Base-by-base conservation (phyloP, 306 rosid species). In the Quercus cerris region DNA sequence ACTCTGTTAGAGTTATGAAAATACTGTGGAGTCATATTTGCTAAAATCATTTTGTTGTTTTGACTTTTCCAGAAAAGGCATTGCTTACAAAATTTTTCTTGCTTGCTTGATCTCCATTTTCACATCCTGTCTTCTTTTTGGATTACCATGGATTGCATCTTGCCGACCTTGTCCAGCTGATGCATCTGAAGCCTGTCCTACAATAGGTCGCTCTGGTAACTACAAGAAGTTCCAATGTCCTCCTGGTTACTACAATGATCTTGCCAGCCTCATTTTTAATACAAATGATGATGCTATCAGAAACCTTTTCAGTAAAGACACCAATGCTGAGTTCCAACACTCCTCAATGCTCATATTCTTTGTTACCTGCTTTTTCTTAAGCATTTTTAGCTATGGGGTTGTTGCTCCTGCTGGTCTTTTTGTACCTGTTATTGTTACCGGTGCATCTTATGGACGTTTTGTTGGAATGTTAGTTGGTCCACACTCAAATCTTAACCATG, bases 261-360 rank as follows among this genome's bases (percentile, higher is more conserved):
- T 95, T 77, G 99, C 99, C 75, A 95, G 99, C 85, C 98, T 95
- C 73, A 91, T 95, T 85, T 95, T 95, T 55, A 95, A 95, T 85
- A 95, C 99, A 33, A 93, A 90, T 51, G 99, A 93, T 56, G 97
- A 95, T 86, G 99, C 99, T 59, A 95, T 95, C 74, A 88, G 76
- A 81, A 95, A 93, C 83, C 92, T 95, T 74, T 91, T 93, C 76
- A 95, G 99, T 89, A 88, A 66, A 85, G 67, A 79, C 79, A 95
- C 99, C 1, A 77, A 93, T 59, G 64, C 83, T 0, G 98, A 91
- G 93, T 95, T 93, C 57, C 82, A 87, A 62, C 70, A 68, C 70
- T 78, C 88, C 20, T 91, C 98, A 4, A 70, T 90, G 80, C 57
- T 90, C 77, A 86, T 88, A 44, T 95, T 91, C 73, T 89, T 95